phyloP scores from a whole-genome alignment of 768 basidiomycete species.

The Leccinellum albellum region DNA sequence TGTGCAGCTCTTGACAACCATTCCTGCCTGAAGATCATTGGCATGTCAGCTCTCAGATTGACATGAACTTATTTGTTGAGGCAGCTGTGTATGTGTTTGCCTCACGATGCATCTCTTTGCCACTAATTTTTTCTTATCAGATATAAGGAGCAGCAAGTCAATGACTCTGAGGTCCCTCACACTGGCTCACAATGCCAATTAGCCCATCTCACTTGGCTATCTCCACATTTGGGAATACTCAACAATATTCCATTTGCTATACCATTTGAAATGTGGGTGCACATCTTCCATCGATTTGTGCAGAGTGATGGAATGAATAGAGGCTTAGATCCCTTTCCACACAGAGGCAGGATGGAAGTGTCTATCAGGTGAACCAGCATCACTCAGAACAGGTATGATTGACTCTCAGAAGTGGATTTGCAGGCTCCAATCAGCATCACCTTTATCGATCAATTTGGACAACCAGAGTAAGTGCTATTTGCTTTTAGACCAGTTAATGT shows the following conservation, averaged over 20 bases:
- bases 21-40: slow-evolving; percentile 86
- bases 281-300: slow-evolving; percentile 85
- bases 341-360: slow-evolving; percentile 21
- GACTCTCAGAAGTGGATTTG: slow-evolving; percentile 70
- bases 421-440: slow-evolving; percentile 82
- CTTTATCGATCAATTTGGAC: slow-evolving; percentile 89
- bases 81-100: slow-evolving; percentile 67
- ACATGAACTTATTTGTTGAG: slow-evolving; percentile 72
- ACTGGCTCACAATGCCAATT: slow-evolving; percentile 63
- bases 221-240: slow-evolving; percentile 81
- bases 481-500: background rate
- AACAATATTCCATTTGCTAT: slow-evolving; percentile 96
- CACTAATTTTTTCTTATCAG: slow-evolving; percentile 32
- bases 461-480: slow-evolving; percentile 62
- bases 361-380: slow-evolving; percentile 62
- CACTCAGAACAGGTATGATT: slow-evolving; percentile 89
- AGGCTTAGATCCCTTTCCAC: slow-evolving; percentile 15
- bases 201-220: slow-evolving; percentile 52
- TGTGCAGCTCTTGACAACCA: slow-evolving; percentile 67
- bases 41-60: slow-evolving; percentile 63
- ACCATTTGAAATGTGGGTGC: slow-evolving; percentile 87
- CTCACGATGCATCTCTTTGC: background rate
- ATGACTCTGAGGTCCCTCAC: slow-evolving; percentile 24
- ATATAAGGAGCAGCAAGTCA: slow-evolving; percentile 60
- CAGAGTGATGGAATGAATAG: slow-evolving; percentile 48